A percentile compares a stretch with the other conserved stretches of the same genome.
Conservation (phyloP, 495 filamentous ascomycete species). For the Penicillium diatomitis region DNA sequence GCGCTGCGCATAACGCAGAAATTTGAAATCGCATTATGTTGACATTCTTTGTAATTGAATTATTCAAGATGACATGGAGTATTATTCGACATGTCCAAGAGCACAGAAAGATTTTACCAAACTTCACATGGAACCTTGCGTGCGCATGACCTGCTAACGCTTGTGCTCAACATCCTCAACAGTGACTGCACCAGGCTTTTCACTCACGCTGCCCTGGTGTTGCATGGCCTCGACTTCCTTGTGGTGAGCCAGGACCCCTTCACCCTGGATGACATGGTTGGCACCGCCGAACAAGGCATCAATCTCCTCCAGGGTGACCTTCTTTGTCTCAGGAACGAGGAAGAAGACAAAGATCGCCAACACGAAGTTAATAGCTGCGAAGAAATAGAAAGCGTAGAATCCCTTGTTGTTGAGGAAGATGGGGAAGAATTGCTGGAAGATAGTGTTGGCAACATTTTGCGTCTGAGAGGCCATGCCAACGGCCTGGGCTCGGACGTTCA, state of each 20-base stretch:
- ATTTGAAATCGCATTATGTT: too few species aligned
- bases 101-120: not conserved
- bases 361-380: constrained; percentile 45
- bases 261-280: constrained; percentile 49
- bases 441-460: constrained; percentile 56
- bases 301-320: constrained; percentile 57
- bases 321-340: constrained; percentile 67
- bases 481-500: constrained; percentile 58
- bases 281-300: constrained; percentile 50
- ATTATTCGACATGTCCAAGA: too few species aligned
- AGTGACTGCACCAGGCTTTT: constrained; percentile 19
- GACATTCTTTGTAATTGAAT: too few species aligned
- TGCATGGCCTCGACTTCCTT: constrained; percentile 10
- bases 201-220: constrained; percentile 6
- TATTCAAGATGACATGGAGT: too few species aligned
- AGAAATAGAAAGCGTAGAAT: constrained; percentile 45
- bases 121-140: not conserved
- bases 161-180: constrained; percentile 20
- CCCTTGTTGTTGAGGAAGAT: constrained; percentile 50
- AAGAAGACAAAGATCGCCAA: constrained; percentile 64
- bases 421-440: constrained; percentile 60
- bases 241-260: constrained; percentile 24
- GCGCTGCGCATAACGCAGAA: too few species aligned
- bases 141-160: too few species aligned
- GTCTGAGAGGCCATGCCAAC: constrained; percentile 61